phyloP scores from a whole-genome alignment of 257 asterid genomes.

The Jasminum sambac region DNA sequence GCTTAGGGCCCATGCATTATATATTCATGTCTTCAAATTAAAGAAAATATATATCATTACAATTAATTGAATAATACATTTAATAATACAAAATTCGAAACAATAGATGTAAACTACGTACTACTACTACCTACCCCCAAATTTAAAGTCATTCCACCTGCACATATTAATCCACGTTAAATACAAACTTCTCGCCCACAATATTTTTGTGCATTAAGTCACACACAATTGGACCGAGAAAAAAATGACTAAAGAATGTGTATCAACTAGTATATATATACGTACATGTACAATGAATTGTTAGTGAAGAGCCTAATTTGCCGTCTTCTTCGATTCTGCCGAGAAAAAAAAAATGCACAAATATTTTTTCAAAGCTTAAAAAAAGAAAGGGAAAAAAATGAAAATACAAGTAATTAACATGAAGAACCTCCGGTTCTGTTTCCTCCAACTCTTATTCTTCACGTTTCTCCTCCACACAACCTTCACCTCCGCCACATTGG shows the following conservation, averaged over 20 bases:
- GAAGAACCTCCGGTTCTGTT: constrained; percentile 37
- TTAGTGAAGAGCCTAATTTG: background rate
- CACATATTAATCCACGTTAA: background rate
- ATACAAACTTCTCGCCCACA: background rate
- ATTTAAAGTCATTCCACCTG: background rate
- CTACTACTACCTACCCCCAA: no score
- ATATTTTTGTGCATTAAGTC: background rate
- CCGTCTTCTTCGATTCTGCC: background rate
- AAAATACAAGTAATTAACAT: background rate
- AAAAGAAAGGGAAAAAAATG: constrained; percentile 18
- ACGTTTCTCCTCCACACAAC: constrained; percentile 32
- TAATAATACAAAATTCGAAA: no score
- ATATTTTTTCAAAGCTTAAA: no score
- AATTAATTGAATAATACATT: no score
- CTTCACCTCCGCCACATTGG: constrained; percentile 32
- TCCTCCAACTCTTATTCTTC: constrained; percentile 40
- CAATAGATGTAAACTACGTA: no score
- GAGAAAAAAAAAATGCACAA: background rate
- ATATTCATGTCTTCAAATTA: no score
- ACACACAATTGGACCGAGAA: background rate
- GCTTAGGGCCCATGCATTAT: no score
- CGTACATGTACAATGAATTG: background rate
- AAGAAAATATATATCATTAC: no score
- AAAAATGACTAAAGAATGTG: background rate
- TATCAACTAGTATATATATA: background rate